Conservation (phyloP, 768 basidiomycete genomes). For the Naematelia aurantialba region DNA sequence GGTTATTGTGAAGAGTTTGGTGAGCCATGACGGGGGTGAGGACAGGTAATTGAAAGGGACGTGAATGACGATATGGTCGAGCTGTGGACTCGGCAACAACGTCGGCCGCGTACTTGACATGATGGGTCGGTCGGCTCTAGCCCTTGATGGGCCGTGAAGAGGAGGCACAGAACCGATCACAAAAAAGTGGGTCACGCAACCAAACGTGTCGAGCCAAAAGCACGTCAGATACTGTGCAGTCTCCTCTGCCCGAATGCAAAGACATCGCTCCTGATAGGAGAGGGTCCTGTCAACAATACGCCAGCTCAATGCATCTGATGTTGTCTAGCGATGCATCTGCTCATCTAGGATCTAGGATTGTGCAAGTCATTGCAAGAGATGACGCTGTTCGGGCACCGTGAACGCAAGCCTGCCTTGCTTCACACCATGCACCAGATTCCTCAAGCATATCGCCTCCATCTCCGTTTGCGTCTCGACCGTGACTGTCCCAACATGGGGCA, state of each 20-base stretch:
- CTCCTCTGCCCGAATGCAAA: too few species aligned
- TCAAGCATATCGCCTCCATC: conserved; percentile 17
- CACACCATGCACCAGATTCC: conserved; percentile 8
- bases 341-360: not conserved
- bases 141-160: too few species aligned
- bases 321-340: not conserved
- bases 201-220: too few species aligned
- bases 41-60: not conserved
- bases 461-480: conserved; percentile 19
- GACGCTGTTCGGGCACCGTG: conserved; percentile 5
- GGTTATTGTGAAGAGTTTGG: not conserved
- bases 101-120: not conserved
- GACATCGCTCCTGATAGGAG: too few species aligned
- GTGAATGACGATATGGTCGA: not conserved
- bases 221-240: too few species aligned
- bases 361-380: not conserved
- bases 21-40: not conserved
- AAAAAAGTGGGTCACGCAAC: too few species aligned
- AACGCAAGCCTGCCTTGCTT: conserved; percentile 1
- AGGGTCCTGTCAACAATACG: too few species aligned
- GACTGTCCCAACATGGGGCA: conserved; percentile 21
- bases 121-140: too few species aligned
- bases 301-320: too few species aligned
- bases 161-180: too few species aligned
- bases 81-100: not conserved